Evolutionary conservation across 129 eudicot genomes (phyloP).

Genomic region (Glebionis coronaria): DNA sequence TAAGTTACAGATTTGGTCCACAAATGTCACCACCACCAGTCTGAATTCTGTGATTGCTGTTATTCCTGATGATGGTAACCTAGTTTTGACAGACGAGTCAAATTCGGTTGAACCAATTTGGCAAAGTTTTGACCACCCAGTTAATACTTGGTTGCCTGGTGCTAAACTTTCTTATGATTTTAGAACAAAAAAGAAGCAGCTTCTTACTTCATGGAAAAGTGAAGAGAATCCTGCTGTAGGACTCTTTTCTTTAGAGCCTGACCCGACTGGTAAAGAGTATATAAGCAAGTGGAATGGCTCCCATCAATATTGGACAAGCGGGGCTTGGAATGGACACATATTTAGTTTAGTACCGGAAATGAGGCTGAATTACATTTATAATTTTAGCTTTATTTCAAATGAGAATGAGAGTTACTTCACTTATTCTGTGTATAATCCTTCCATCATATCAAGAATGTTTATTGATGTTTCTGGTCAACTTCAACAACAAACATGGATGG

Average conservation of each 20-base stretch:
- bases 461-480: slow-evolving; percentile 68
- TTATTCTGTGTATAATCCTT: slow-evolving; percentile 39
- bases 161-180: slow-evolving; percentile 47
- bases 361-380: slow-evolving; percentile 43
- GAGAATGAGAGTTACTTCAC: slow-evolving; percentile 62
- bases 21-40: slow-evolving; percentile 29
- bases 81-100: slow-evolving; percentile 34
- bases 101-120: slow-evolving; percentile 30
- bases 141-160: slow-evolving; percentile 52
- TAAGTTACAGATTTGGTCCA: slow-evolving; percentile 55
- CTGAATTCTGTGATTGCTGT: slow-evolving; percentile 30
- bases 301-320: slow-evolving; percentile 58
- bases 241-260: slow-evolving; percentile 41
- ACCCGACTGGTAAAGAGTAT: slow-evolving; percentile 18
- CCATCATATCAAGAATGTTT: slow-evolving; percentile 43
- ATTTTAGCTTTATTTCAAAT: slow-evolving; percentile 44
- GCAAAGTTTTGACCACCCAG: slow-evolving; percentile 58
- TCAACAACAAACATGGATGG: slow-evolving; percentile 51
- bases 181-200: slow-evolving; percentile 24
- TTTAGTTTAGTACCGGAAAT: slow-evolving; percentile 68
- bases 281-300: slow-evolving; percentile 44
- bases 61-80: slow-evolving; percentile 49
- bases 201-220: slow-evolving; percentile 59
- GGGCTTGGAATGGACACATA: slow-evolving; percentile 53
- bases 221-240: slow-evolving; percentile 51